These are phyloP conservation scores for Candida wancherniae DNA, from an alignment of 805 yeast species.

Conservation along the genomic window DNA sequence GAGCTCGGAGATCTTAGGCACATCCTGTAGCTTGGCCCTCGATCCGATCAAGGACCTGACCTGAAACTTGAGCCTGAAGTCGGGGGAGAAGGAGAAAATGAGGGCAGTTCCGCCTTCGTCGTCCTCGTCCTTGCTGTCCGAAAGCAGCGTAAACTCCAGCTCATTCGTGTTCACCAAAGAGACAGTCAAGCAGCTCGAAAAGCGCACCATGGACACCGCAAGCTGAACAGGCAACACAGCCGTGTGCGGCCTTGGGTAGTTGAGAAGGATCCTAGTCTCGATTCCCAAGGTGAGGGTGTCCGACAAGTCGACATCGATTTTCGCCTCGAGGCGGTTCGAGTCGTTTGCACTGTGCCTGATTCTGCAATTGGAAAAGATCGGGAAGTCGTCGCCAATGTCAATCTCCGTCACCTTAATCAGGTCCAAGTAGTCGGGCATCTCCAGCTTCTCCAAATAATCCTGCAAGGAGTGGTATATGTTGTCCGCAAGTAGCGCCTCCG, in stretches of 20 bases:
- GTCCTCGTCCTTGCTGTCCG: constrained; percentile 1
- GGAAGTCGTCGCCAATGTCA: constrained; percentile 91
- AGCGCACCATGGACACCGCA: constrained; percentile 82
- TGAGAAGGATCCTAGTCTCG: constrained; percentile 71
- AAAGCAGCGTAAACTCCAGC: constrained; percentile 5
- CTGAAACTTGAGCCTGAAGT: constrained; percentile 82
- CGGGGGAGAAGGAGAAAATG: constrained; percentile 88
- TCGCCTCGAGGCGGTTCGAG: constrained; percentile 65
- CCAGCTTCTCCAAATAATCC: constrained; percentile 55
- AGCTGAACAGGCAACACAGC: constrained; percentile 85
- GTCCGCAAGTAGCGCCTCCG: constrained; percentile 83
- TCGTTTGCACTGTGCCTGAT: constrained; percentile 56
- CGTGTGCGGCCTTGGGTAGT: constrained; percentile 76
- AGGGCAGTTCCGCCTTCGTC: constrained; percentile 55
- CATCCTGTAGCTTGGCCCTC: constrained; percentile 83
- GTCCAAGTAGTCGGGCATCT: constrained; percentile 77
- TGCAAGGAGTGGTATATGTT: constrained; percentile 78
- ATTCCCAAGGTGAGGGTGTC: constrained; percentile 84
- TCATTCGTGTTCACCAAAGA: constrained; percentile 49
- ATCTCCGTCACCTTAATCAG: constrained; percentile 76
- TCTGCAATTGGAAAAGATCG: constrained; percentile 90
- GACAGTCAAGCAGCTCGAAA: constrained; percentile 84
- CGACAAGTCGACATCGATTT: constrained; percentile 83
- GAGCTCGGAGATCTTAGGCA: constrained; percentile 83
- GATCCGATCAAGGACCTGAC: constrained; percentile 90